Conservation (phyloP, 305 asterid genomes). For the Solanum aculeatissimum region DNA sequence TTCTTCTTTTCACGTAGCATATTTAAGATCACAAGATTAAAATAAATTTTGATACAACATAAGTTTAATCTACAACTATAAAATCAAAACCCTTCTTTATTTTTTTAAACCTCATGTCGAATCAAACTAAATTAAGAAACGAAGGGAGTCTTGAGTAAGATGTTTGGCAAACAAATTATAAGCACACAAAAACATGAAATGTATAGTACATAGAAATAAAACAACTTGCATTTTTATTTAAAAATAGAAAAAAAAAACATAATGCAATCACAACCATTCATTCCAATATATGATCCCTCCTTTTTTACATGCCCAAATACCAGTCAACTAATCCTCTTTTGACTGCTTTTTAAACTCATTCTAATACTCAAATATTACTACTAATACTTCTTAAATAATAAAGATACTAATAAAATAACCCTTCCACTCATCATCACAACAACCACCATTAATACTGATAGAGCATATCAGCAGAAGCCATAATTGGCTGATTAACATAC, state of each 20-base stretch:
- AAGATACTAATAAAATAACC: not conserved
- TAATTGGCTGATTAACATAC: conserved; percentile 49
- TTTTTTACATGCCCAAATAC: not conserved
- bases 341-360: not conserved
- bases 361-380: not conserved
- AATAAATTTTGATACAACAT: too few species aligned
- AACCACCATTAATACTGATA: conserved; percentile 11
- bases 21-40: too few species aligned
- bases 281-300: not conserved
- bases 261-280: conserved; percentile 3
- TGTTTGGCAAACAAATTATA: not conserved
- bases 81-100: too few species aligned
- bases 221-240: not conserved
- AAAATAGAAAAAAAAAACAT: not conserved
- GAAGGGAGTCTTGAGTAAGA: not conserved
- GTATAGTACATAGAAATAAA: not conserved
- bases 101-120: too few species aligned
- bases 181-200: not conserved
- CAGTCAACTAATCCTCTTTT: not conserved
- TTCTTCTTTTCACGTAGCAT: too few species aligned
- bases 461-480: conserved; percentile 55
- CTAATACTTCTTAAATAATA: not conserved
- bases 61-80: too few species aligned
- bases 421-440: not conserved
- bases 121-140: too few species aligned